These are phyloP conservation scores for Epichloe amarillans DNA, from an alignment of 2,329 filamentous ascomycete genomes.

Conservation along the genomic window DNA sequence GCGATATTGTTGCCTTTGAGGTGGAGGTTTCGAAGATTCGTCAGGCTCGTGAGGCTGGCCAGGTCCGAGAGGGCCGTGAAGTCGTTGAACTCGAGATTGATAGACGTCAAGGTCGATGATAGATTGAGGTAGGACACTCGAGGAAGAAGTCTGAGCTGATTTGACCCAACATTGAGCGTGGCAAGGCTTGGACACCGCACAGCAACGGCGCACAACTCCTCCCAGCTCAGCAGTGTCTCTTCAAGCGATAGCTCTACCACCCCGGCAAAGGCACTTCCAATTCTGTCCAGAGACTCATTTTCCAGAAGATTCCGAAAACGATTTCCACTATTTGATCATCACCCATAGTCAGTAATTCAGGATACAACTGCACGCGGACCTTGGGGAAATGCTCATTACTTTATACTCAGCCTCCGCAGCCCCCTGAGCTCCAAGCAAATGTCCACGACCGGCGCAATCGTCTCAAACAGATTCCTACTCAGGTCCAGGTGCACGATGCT, in stretches of 20 bases:
- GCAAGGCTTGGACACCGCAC: conserved; percentile 39
- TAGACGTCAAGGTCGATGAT: conserved; percentile 39
- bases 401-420: conserved; percentile 54
- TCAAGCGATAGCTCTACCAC: conserved; percentile 52
- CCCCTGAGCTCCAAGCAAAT: conserved; percentile 59
- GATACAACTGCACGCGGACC: too few relatives aligned
- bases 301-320: conserved; percentile 41
- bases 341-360: background rate
- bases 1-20: conserved; percentile 67
- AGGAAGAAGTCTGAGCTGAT: conserved; percentile 42
- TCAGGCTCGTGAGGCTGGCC: conserved; percentile 35
- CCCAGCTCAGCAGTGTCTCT: conserved; percentile 53
- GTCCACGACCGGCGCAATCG: conserved; percentile 49
- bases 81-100: conserved; percentile 61
- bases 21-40: conserved; percentile 44
- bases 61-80: conserved; percentile 49
- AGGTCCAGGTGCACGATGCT: conserved; percentile 70
- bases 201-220: conserved; percentile 43
- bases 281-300: conserved; percentile 16
- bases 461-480: conserved; percentile 68
- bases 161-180: conserved; percentile 40
- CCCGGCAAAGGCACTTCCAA: conserved; percentile 30
- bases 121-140: conserved; percentile 26
- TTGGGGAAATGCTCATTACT: conserved; percentile 23
- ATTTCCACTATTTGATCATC: conserved; percentile 47